A percentile compares a stretch with the other conserved stretches of the same genome.
phyloP scores from a whole-genome alignment of 2,329 filamentous ascomycete genomes.

The Penicillium sp. region DNA sequence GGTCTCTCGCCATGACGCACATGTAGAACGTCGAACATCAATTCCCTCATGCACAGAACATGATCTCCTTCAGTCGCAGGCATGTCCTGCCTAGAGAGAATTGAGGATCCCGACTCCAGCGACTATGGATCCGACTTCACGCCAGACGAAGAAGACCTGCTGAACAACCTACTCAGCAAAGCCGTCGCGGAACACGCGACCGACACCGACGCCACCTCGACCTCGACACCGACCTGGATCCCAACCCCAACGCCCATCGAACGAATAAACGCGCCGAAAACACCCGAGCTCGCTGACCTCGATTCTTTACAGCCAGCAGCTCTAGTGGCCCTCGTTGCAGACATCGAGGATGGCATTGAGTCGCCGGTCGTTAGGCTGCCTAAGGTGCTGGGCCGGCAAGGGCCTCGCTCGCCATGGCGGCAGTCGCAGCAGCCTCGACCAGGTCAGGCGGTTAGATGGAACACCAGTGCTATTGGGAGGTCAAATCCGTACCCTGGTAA shows the following conservation, averaged over 20 bases:
- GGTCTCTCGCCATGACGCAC: slow-evolving; percentile 15
- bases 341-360: slow-evolving; percentile 48
- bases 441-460: slow-evolving; percentile 13
- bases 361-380: slow-evolving; percentile 40
- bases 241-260: slow-evolving; percentile 20
- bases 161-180: slow-evolving; percentile 53
- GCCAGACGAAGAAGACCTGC: slow-evolving; percentile 54
- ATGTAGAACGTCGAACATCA: slow-evolving; percentile 1
- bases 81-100: slow-evolving; percentile 33
- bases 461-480: slow-evolving; percentile 23
- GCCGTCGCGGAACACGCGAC: slow-evolving; percentile 38
- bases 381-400: slow-evolving; percentile 43
- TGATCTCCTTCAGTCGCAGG: slow-evolving; percentile 28
- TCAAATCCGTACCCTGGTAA: slow-evolving; percentile 28
- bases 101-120: slow-evolving; percentile 40
- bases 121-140: slow-evolving; percentile 66
- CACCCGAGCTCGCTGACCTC: slow-evolving; percentile 10
- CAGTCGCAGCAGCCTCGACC: slow-evolving; percentile 19
- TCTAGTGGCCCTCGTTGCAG: slow-evolving; percentile 27
- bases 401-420: slow-evolving; percentile 32
- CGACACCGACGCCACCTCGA: slow-evolving; percentile 16
- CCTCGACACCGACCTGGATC: slow-evolving; percentile 16
- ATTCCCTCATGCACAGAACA: slow-evolving; percentile 12
- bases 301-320: slow-evolving; percentile 19
- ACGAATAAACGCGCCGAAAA: slow-evolving; percentile 2